A percentile compares a stretch with the other conserved stretches of the same genome.
phyloP scores from a whole-genome alignment of 345 rosid genomes.

The Boechera retrofracta region DNA sequence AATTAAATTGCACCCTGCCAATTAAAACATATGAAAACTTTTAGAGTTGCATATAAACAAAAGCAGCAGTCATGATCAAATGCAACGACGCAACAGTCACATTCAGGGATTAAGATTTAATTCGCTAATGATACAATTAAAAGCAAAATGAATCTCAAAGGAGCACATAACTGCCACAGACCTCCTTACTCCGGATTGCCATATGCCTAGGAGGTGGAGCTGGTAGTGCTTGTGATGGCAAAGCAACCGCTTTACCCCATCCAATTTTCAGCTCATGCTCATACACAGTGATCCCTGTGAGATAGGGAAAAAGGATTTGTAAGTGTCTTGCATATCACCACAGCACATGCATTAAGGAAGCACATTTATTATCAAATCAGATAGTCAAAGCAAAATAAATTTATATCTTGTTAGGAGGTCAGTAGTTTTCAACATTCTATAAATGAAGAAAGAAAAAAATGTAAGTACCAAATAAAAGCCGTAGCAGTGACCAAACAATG shows the following conservation, averaged over 20 bases:
- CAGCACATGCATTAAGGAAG: slow-evolving; percentile 24
- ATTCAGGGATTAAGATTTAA: not conserved
- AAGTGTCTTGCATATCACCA: not conserved
- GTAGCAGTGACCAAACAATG: not conserved
- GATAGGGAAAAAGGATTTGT: slow-evolving; percentile 16
- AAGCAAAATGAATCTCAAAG: slow-evolving; percentile 22
- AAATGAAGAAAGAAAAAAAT: slow-evolving; percentile 5
- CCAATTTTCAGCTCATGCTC: slow-evolving; percentile 87
- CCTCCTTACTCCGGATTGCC: slow-evolving; percentile 97
- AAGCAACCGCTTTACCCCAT: slow-evolving; percentile 94
- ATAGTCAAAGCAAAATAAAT: slow-evolving; percentile 10
- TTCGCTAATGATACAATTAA: not conserved
- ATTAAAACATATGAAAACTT: slow-evolving; percentile 18
- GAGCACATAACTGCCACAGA: slow-evolving; percentile 40
- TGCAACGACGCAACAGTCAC: not conserved
- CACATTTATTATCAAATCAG: slow-evolving; percentile 1
- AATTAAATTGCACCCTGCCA: slow-evolving; percentile 79
- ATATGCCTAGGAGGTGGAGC: slow-evolving; percentile 96
- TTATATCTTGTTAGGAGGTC: slow-evolving; percentile 17
- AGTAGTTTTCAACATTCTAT: slow-evolving; percentile 8
- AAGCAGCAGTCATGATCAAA: not conserved
- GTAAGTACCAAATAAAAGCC: not conserved
- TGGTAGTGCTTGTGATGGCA: slow-evolving; percentile 92
- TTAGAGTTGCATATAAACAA: slow-evolving; percentile 38
- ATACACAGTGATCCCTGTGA: slow-evolving; percentile 74